A percentile compares a stretch with the other conserved stretches of the same genome.
Conservation (phyloP, 1,284 basidiomycete species). For the Cystobasidium slooffiae region DNA sequence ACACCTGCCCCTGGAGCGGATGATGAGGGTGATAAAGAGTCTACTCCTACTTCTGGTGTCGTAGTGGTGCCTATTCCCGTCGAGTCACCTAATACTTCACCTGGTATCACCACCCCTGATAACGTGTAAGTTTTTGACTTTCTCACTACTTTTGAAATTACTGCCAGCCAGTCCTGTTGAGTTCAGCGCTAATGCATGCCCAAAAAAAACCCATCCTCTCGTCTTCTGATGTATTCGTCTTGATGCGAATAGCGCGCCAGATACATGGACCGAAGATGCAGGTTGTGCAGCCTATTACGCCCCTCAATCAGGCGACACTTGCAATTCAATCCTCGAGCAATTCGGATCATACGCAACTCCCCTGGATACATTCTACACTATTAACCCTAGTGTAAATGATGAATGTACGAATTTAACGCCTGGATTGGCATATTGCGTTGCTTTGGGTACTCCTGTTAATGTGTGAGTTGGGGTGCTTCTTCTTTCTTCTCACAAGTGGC, state of each 20-base stretch:
- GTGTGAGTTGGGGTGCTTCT: slow-evolving; percentile 7
- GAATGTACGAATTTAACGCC: slow-evolving; percentile 15
- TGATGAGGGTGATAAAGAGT: too few relatives aligned
- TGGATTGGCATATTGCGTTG: slow-evolving; percentile 27
- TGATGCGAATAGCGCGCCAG: too few relatives aligned
- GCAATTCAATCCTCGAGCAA: slow-evolving; percentile 16
- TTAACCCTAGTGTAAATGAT: slow-evolving; percentile 14
- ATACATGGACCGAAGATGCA: slow-evolving; percentile 18
- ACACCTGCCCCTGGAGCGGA: not conserved
- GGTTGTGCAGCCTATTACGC: slow-evolving; percentile 27
- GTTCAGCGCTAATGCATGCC: too few relatives aligned
- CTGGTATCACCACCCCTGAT: slow-evolving; percentile 8
- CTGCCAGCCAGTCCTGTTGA: too few relatives aligned
- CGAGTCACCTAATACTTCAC: not conserved
- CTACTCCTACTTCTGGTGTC: too few relatives aligned
- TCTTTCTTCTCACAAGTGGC: too few relatives aligned
- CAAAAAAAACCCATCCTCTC: too few relatives aligned
- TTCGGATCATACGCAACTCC: not conserved
- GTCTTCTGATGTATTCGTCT: too few relatives aligned
- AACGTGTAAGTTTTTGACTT: slow-evolving; percentile 31
- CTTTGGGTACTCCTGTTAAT: slow-evolving; percentile 19
- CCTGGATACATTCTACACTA: slow-evolving; percentile 2
- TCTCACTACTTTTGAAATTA: too few relatives aligned
- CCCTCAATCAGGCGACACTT: slow-evolving; percentile 13
- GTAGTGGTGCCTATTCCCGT: not conserved